These are phyloP conservation scores for Maudiozyma humilis DNA, from an alignment of 1,139 yeast species.

Conservation along the genomic window DNA sequence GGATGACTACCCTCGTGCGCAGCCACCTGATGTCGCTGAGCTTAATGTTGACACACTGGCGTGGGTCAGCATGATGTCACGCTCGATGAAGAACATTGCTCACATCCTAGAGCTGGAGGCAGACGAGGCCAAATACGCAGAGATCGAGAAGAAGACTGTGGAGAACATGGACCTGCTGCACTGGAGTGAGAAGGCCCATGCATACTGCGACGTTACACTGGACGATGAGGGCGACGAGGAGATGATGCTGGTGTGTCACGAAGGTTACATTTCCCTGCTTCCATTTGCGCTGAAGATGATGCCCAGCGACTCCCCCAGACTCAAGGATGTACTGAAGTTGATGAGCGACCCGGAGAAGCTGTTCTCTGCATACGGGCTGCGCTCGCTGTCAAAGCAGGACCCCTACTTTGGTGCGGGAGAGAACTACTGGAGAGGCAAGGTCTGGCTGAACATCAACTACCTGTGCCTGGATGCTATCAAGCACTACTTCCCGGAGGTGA, in stretches of 20 bases:
- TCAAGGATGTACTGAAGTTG: slow-evolving; percentile 45
- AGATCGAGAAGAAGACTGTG: slow-evolving; percentile 49
- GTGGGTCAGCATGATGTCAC: slow-evolving; percentile 92
- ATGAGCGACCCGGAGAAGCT: slow-evolving; percentile 64
- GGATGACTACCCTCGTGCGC: slow-evolving; percentile 90
- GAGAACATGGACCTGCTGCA: slow-evolving; percentile 63
- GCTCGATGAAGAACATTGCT: slow-evolving; percentile 72
- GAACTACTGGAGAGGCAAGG: slow-evolving; percentile 92
- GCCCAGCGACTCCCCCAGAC: slow-evolving; percentile 44
- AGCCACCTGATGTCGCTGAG: slow-evolving; percentile 78
- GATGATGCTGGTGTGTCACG: slow-evolving; percentile 56
- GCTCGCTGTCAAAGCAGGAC: slow-evolving; percentile 71
- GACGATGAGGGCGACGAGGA: slow-evolving; percentile 53
- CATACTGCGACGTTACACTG: slow-evolving; percentile 81
- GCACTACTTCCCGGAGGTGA: slow-evolving; percentile 39
- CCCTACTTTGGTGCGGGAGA: slow-evolving; percentile 66
- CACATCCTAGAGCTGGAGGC: slow-evolving; percentile 47
- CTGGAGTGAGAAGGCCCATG: slow-evolving; percentile 60
- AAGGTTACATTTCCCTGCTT: slow-evolving; percentile 79
- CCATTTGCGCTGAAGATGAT: slow-evolving; percentile 76
- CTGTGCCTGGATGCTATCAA: slow-evolving; percentile 63
- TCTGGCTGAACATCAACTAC: slow-evolving; percentile 90
- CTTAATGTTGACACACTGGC: slow-evolving; percentile 80
- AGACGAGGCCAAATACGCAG: slow-evolving; percentile 47
- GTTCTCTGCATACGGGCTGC: slow-evolving; percentile 73